Evolutionary conservation across 257 asterid species (phyloP).

Genomic region (Solanum sejunctum): DNA sequence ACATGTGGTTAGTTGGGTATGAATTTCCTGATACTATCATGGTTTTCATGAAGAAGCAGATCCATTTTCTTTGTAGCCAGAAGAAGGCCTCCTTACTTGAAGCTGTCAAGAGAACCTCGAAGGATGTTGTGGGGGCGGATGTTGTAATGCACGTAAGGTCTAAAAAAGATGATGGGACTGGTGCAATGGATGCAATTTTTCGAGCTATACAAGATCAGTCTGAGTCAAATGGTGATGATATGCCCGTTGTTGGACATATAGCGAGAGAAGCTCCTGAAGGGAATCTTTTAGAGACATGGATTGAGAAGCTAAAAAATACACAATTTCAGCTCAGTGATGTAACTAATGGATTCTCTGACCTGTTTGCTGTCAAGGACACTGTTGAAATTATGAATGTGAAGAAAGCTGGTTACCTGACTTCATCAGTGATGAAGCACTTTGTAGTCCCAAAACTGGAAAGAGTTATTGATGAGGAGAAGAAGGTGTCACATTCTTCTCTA

Average conservation of each 20-base stretch:
- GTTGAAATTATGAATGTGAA: constrained; percentile 17
- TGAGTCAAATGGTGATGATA: not conserved
- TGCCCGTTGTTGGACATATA: constrained; percentile 13
- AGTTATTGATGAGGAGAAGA: constrained; percentile 22
- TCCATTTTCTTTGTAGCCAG: constrained; percentile 21
- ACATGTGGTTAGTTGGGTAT: constrained; percentile 15
- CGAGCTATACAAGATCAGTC: constrained; percentile 8
- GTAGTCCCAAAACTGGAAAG: constrained; percentile 21
- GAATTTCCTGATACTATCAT: constrained; percentile 20
- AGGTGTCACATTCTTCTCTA: constrained; percentile 15
- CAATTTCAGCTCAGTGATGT: constrained; percentile 13
- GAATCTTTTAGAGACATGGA: constrained; percentile 15
- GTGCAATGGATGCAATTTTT: constrained; percentile 11
- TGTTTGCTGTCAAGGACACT: constrained; percentile 18
- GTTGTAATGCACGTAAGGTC: constrained; percentile 17
- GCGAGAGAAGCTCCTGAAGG: constrained; percentile 22
- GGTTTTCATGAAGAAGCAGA: constrained; percentile 22
- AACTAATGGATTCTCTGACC: constrained; percentile 13
- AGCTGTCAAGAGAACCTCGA: constrained; percentile 10
- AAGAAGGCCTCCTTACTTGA: constrained; percentile 15
- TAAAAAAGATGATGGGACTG: constrained; percentile 9
- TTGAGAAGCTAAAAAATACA: constrained; percentile 6
- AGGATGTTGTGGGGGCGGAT: constrained; percentile 12
- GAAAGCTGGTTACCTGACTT: constrained; percentile 19
- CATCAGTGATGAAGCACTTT: constrained; percentile 19